Base-by-base conservation (phyloP, 805 yeast genomes). In the Tetrapisispora phaffii region DNA sequence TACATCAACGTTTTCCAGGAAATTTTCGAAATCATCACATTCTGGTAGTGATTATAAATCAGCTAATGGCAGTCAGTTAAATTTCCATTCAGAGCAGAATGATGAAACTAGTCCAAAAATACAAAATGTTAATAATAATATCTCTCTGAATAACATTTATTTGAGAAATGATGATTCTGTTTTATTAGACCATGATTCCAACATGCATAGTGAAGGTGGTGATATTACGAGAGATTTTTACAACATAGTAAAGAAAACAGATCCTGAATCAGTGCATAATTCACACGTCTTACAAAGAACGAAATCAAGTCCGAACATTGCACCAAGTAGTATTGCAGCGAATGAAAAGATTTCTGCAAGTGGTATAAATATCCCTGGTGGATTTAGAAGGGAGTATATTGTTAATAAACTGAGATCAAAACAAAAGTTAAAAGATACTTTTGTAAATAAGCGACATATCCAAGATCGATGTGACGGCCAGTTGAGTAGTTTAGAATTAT, bases 321-420 rank as follows among this genome's bases (percentile, higher is more conserved):
- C 44, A 2, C 34, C 55, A 32, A 40, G 44, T 1, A 40, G 42
- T 28, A 56, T 49, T 47, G 40, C 57, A 4, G 56, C 56, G 9
- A 68, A 88, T 54, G 66, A 85, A 41, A 78, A 77, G 13, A 79
- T 87, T 0, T 66, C 72, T 12, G 90, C 89, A 0, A 75, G 85
- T 44, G 78, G 79, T 1, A 60, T 85, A 36, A 78, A 82, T 50
- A 80, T 84, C 10, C 94, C 94, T 0, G 93, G 93, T 43, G 94
- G 93, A 0, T 85, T 85, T 61, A 71, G 94, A 61, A 69, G 94
- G 54, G 85, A 82, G 47, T 84, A 73, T 53, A 65, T 84, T 24
- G 61, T 74, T 3, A 68, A 68, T 33, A 67, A 69, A 44, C 59
- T 62, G 31, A 59, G 63, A 39, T 44, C 66, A 60, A 48, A 62